Conservation (phyloP, 768 basidiomycete genomes). For the Amanita pseudoporphyria region DNA sequence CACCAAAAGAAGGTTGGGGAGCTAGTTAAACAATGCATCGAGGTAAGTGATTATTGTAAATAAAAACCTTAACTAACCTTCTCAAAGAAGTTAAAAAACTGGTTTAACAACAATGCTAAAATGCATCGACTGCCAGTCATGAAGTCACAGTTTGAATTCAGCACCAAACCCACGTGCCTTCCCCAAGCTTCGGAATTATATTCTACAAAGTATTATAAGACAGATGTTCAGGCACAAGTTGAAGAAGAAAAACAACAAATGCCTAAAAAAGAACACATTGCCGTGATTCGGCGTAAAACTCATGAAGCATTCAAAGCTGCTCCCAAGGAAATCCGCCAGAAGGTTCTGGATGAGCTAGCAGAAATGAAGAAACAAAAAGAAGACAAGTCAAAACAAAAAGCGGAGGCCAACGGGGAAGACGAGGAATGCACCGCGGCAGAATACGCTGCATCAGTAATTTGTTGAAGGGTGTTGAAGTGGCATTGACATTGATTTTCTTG, state of each 20-base stretch:
- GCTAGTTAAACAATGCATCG: neutral
- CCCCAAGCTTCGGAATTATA: neutral
- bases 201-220: neutral
- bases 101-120: neutral
- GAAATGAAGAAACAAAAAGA: neutral
- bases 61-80: neutral
- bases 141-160: neutral
- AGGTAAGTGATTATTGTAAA: neutral
- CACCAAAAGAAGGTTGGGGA: neutral
- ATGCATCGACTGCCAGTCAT: neutral
- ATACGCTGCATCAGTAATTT: neutral
- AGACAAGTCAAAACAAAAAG: neutral
- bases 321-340: neutral
- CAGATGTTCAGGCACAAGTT: neutral
- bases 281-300: neutral
- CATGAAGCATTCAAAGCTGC: neutral
- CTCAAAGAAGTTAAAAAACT: neutral
- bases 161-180: neutral
- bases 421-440: neutral
- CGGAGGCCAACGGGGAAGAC: neutral
- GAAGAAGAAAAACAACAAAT: neutral
- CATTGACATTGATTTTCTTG: neutral
- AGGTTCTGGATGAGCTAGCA: neutral
- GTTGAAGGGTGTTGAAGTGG: neutral
- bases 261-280: neutral